Evolutionary conservation across 176 grass and related monocot species (phyloP).

Genomic region (Aegilops tauschii): DNA sequence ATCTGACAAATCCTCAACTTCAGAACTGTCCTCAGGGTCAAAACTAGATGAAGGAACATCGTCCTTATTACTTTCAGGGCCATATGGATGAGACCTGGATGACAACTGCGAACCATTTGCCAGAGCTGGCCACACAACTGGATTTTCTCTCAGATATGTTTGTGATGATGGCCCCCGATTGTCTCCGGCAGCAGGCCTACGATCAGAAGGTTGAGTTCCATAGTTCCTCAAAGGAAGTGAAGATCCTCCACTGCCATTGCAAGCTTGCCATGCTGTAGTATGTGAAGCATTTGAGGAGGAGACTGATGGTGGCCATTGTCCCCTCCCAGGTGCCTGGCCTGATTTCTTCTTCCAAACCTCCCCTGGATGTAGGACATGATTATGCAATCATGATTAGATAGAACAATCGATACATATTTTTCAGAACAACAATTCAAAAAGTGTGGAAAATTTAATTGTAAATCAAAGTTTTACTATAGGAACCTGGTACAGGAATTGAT

Average conservation of each 20-base stretch:
- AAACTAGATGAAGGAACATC: conserved; percentile 14
- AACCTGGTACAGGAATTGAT: not conserved
- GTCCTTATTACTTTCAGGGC: conserved; percentile 44
- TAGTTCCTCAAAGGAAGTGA: conserved; percentile 31
- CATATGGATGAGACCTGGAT: conserved; percentile 38
- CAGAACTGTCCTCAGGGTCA: conserved; percentile 41
- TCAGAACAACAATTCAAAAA: not conserved
- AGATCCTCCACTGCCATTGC: conserved; percentile 43
- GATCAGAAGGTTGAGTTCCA: conserved; percentile 35
- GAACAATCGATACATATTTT: not conserved
- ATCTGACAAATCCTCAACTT: conserved; percentile 34
- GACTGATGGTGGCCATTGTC: conserved; percentile 17
- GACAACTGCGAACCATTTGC: conserved; percentile 60
- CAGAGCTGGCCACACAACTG: conserved; percentile 46
- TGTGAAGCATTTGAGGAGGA: conserved; percentile 27
- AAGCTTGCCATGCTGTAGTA: conserved; percentile 38
- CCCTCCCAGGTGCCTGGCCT: conserved; percentile 35
- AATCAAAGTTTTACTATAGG: not conserved
- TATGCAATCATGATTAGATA: not conserved
- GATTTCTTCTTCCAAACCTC: conserved; percentile 46
- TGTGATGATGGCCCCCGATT: conserved; percentile 36
- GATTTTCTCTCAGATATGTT: conserved; percentile 31
- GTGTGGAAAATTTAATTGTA: not conserved
- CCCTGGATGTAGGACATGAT: not conserved
- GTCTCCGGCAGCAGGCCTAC: conserved; percentile 35